These are phyloP conservation scores for Apiosordaria backusii DNA, from an alignment of 495 filamentous ascomycete genomes.

Conservation along the genomic window DNA sequence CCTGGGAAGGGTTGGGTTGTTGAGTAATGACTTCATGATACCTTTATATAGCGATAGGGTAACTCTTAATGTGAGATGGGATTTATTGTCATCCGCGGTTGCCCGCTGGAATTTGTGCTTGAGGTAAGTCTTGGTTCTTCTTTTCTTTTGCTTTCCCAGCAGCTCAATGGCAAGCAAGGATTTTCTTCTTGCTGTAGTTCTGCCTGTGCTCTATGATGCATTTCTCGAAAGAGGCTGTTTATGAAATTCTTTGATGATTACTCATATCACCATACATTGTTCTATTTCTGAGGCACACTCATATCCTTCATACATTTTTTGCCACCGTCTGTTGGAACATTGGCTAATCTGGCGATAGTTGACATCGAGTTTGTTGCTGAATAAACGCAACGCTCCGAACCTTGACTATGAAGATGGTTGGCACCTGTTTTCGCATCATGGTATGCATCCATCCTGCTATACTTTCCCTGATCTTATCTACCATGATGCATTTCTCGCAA, in stretches of 20 bases:
- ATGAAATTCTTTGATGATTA: constrained; percentile 5
- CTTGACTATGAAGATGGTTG: too few relatives aligned
- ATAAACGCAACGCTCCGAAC: too few relatives aligned
- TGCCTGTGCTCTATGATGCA: background rate
- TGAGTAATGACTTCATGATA: constrained; percentile 23
- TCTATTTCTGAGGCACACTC: constrained; percentile 4
- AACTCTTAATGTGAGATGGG: background rate
- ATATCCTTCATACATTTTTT: background rate
- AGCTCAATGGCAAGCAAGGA: background rate
- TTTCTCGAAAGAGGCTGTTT: constrained; percentile 11
- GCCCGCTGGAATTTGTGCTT: background rate
- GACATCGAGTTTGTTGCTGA: background rate
- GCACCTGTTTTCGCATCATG: background rate
- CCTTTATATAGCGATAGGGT: background rate
- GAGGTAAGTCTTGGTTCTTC: background rate
- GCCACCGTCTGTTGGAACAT: background rate
- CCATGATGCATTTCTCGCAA: constrained; percentile 20
- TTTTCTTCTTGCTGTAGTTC: background rate
- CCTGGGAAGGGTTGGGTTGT: constrained; percentile 72
- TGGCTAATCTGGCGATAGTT: background rate
- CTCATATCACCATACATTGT: constrained; percentile 4
- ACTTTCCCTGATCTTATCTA: background rate
- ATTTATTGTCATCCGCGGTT: background rate
- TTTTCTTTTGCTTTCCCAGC: background rate
- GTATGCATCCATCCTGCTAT: background rate